A percentile compares a stretch with the other conserved stretches of the same genome.
These are phyloP conservation scores for Salvia splendens DNA, from an alignment of 257 asterid species.

Conservation along the genomic window DNA sequence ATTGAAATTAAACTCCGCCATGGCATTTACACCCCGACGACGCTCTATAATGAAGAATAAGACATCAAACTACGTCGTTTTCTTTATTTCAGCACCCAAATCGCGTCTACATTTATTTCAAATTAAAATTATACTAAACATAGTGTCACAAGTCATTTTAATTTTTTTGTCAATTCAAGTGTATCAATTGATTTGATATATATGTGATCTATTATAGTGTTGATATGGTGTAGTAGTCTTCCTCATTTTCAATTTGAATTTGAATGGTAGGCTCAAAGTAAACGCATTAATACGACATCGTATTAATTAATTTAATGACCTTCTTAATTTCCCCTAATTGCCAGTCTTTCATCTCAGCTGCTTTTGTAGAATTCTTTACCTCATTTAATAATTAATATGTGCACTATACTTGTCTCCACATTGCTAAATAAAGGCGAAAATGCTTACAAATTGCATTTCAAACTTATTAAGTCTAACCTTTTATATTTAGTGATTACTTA, in stretches of 20 bases:
- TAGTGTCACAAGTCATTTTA: too few species aligned
- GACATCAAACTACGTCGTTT: too few species aligned
- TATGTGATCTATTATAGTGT: too few species aligned
- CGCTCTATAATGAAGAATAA: too few species aligned
- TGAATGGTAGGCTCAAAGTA: not conserved
- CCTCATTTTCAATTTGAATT: not conserved
- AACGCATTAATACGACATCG: slow-evolving; percentile 13
- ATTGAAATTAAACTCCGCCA: too few species aligned
- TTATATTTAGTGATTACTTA: not conserved
- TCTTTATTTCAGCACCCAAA: too few species aligned
- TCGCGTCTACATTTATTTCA: too few species aligned
- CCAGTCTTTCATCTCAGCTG: slow-evolving; percentile 27
- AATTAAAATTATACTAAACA: too few species aligned
- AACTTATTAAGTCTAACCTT: not conserved
- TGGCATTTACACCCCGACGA: too few species aligned
- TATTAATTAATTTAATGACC: slow-evolving; percentile 1
- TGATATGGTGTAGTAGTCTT: not conserved
- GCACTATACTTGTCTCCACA: not conserved
- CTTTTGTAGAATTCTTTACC: slow-evolving; percentile 27
- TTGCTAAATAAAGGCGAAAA: not conserved
- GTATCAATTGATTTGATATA: too few species aligned
- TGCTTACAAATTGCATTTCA: not conserved
- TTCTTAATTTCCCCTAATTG: slow-evolving; percentile 7
- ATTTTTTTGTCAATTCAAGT: too few species aligned
- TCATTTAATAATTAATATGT: not conserved